phyloP scores from a whole-genome alignment of 495 filamentous ascomycete species.

The Aspergillus incahuasiensis region DNA sequence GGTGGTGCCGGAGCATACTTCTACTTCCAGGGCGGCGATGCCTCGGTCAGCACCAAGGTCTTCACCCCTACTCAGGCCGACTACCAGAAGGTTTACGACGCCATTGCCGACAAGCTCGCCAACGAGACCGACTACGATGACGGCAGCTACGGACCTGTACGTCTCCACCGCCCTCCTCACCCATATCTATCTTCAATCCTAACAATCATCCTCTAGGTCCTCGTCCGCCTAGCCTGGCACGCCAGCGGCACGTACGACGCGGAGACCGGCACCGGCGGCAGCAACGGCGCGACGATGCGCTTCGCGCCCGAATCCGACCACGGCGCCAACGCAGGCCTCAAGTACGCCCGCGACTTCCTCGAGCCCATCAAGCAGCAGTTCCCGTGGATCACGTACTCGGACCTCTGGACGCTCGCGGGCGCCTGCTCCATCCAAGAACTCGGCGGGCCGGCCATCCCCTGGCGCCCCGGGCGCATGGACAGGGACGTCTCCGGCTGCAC shows the following conservation, averaged over 20 bases:
- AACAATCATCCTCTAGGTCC: constrained; percentile 38
- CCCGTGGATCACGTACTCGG: constrained; percentile 94
- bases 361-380: constrained; percentile 84
- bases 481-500: constrained; percentile 81
- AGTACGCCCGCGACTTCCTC: constrained; percentile 83
- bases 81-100: constrained; percentile 95
- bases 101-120: constrained; percentile 71
- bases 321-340: constrained; percentile 90
- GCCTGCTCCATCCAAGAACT: constrained; percentile 91
- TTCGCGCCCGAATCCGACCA: constrained; percentile 89
- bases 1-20: constrained; percentile 68
- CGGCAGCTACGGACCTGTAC: constrained; percentile 86
- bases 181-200: neutral
- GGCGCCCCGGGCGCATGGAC: constrained; percentile 83
- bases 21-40: constrained; percentile 54
- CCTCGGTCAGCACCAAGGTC: constrained; percentile 31
- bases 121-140: constrained; percentile 95
- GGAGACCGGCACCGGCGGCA: constrained; percentile 84
- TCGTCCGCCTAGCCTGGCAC: constrained; percentile 84
- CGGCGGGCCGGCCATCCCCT: constrained; percentile 82
- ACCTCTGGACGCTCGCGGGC: constrained; percentile 91
- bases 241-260: constrained; percentile 85
- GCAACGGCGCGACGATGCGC: constrained; percentile 97
- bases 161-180: constrained; percentile 10
- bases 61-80: constrained; percentile 77